Evolutionary conservation across 1,284 basidiomycete species (phyloP), one percentile per base, ranked within the genome.

Genomic region (Apiotrichum brassicae): DNA sequence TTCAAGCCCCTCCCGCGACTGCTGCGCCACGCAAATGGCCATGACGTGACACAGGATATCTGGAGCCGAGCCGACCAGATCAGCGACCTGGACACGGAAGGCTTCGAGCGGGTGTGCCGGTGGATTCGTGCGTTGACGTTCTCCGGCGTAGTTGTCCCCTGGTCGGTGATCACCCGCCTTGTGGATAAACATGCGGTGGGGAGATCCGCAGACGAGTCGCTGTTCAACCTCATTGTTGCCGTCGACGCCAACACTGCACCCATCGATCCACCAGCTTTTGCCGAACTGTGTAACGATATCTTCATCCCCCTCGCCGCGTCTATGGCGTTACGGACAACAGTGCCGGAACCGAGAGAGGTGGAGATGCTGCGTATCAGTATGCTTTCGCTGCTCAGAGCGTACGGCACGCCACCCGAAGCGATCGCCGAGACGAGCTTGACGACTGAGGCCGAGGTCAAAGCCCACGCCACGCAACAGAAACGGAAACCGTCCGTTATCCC

Each of bases 121-220:
- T 87, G 85, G 82, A 75, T 88, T 26, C 77, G 78, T 26, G 72
- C 84, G 20, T 76, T 87, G 56, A 76, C 84, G 12, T 75, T 76
- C 42, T 86, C 85, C 3, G 85, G 83, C 0, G 79, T 86, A 14
- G 81, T 84, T 25, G 76, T 88, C 16, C 80, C 85, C 0, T 71
- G 67, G 66, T 34, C 48, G 12, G 43, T 49, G 0, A 36, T 70
- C 3, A 39, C 42, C 0, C 38, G 50, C 4, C 28, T 65, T 14
- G 48, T 68, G 3, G 62, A 63, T 2, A 32, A 33, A 11, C 42
- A 36, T 14, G 38, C 49, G 16, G 43, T 34, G 5, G 32, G 32
- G 5, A 20, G 20, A 7, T 33, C 43, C 3, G 12, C 14, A 9
- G 33, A 52, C 6, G 56, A 64, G n/a, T 49, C 62, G 11, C 54